phyloP scores from a whole-genome alignment of 2,329 filamentous ascomycete genomes.

The Xylariaceae sp. region DNA sequence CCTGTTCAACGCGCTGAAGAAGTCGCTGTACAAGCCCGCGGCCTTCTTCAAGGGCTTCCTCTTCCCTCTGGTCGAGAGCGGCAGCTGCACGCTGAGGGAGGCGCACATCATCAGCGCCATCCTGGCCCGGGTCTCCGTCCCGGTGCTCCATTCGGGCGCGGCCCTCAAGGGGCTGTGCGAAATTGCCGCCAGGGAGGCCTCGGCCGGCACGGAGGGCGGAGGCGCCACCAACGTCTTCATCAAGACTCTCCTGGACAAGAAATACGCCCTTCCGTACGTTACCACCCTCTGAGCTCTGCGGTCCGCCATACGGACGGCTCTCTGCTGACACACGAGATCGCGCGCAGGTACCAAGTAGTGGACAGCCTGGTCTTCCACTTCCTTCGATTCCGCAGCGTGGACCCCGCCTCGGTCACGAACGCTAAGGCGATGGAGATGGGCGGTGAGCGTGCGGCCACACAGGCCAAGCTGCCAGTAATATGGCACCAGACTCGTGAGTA shows the following conservation, averaged over 20 bases:
- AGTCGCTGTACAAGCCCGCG: constrained; percentile 39
- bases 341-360: constrained; percentile 68
- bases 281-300: constrained; percentile 39
- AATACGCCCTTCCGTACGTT: constrained; percentile 93
- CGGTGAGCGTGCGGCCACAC: constrained; percentile 40
- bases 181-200: constrained; percentile 84
- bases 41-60: constrained; percentile 96
- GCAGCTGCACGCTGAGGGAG: constrained; percentile 86
- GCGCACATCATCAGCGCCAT: constrained; percentile 87
- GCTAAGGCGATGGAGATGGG: constrained; percentile 47
- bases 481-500: constrained; percentile 73
- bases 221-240: constrained; percentile 95
- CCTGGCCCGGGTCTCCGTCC: constrained; percentile 75
- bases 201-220: constrained; percentile 69
- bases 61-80: constrained; percentile 78
- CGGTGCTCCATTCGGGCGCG: constrained; percentile 85
- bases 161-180: constrained; percentile 89
- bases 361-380: constrained; percentile 97
- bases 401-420: constrained; percentile 48
- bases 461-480: constrained; percentile 72
- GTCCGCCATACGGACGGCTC: no score
- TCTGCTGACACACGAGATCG: no score
- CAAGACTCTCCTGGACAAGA: constrained; percentile 87
- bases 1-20: constrained; percentile 89
- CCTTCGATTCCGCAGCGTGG: constrained; percentile 71